Conservation (phyloP, 2,329 filamentous ascomycete species). For the Byssoonygena ceratinophila region DNA sequence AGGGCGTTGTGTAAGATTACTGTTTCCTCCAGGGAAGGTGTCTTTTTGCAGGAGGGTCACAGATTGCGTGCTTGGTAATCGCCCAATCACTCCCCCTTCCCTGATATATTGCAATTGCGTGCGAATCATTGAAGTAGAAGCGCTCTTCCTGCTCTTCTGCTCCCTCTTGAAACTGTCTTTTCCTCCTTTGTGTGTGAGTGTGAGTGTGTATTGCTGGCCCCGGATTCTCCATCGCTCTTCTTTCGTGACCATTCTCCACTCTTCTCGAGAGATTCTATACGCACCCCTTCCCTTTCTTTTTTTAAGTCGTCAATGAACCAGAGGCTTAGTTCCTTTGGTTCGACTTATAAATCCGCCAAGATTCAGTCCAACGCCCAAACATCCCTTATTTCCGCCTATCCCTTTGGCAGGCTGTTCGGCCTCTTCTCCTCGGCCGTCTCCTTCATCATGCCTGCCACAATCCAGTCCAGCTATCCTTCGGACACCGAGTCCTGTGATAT, state of each 20-base stretch:
- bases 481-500: conserved; percentile 28
- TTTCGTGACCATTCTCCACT: conserved; percentile 7
- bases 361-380: conserved; percentile 3
- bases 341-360: background rate
- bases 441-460: conserved; percentile 30
- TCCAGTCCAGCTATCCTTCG: conserved; percentile 29
- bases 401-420: background rate
- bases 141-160: background rate
- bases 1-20: conserved; percentile 9
- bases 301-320: background rate
- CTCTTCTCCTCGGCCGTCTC: conserved; percentile 6
- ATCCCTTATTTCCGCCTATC: background rate
- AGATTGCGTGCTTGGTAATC: conserved; percentile 10
- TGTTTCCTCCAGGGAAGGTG: background rate
- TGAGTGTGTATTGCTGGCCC: background rate
- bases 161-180: background rate
- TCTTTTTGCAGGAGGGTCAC: conserved; percentile 3
- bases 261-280: background rate
- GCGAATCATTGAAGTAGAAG: conserved; percentile 11
- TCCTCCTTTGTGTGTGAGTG: conserved; percentile 1
- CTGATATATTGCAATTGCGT: conserved; percentile 1
- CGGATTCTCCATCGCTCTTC: background rate
- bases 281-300: background rate
- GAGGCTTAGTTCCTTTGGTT: conserved; percentile 2
- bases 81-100: conserved; percentile 1